Percentiles rank a stretch among this genome's conserved stretches.
phyloP scores from a whole-genome alignment of 352 stramenopile species.

The Phytophthora sp. region DNA sequence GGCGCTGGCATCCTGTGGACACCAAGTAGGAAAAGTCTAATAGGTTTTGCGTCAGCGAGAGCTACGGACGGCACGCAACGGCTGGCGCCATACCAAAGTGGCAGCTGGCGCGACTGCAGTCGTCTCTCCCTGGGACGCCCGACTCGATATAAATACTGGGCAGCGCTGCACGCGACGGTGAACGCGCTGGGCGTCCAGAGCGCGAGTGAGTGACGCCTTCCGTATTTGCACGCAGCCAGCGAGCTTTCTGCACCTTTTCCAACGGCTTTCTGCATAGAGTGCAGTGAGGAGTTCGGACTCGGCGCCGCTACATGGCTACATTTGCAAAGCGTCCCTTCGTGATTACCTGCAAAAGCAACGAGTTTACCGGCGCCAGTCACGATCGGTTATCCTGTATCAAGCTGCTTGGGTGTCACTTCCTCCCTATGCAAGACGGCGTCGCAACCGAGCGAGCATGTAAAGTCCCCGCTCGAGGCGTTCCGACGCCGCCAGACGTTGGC shows the following conservation, averaged over 20 bases:
- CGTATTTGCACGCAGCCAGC: background rate
- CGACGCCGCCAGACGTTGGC: constrained; percentile 10
- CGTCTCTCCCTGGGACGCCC: background rate
- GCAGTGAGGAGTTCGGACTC: constrained; percentile 36
- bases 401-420: constrained; percentile 8
- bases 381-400: constrained; percentile 8
- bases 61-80: no score
- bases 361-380: background rate
- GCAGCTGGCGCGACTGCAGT: constrained; percentile 1
- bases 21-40: constrained; percentile 18
- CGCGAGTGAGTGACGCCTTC: background rate
- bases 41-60: no score
- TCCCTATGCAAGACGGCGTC: no score
- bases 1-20: constrained; percentile 17
- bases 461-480: background rate
- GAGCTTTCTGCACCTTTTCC: constrained; percentile 53
- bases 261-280: constrained; percentile 40
- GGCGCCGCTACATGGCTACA: constrained; percentile 15
- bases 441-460: background rate
- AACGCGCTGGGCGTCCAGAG: constrained; percentile 9
- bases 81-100: no score
- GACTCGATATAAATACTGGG: constrained; percentile 22
- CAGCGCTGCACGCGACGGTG: constrained; percentile 7
- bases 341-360: background rate
- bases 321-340: background rate